Base-by-base conservation (phyloP, 768 basidiomycete genomes). In the Russula sp. region DNA sequence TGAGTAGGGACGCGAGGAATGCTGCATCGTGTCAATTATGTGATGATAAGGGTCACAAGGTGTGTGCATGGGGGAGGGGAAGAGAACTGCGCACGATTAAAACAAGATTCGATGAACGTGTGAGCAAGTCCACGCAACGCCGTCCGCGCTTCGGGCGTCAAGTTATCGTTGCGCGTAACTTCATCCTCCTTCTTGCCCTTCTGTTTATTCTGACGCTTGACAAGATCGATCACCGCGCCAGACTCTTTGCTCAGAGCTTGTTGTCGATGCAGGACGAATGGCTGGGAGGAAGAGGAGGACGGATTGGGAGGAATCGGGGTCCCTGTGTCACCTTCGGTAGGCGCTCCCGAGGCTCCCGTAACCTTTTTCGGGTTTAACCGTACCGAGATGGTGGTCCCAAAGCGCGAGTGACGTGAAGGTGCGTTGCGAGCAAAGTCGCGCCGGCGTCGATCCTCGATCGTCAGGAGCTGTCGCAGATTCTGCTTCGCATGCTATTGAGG, bases 331-430 rank as follows among this genome's bases (percentile, higher is more conserved):
- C 71, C 71, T 61, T 58, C 68, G 13, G 75, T 64, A 20, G 73
- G 69, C 18, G 70, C 30, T 65, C 28, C 54, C 54, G 57, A 32
- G 3, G 56, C 22, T 13, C 28, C 32, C 8, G 48, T 18, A 13
- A 48, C 61, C 73, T 83, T 84, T 67, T 81, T 82, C 16, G 85
- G 74, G 63, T 87, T 89, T 49, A 90, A 78, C 66, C 81, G 84
- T 59, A 99, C 88, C 24, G 89, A 78, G 67, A 98, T 88, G 10
- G 95, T 98, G 2, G 97, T 98, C 1, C 97, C 97, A 75, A 99
- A 99, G 54, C 95, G 86, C 28, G 94, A 93, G 76, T 99, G 97
- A 36, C 97, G 84, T 24, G 93, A 90, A 57, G 86, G 76, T 5
- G 83, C 78, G 54, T 79, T 77, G 62, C 79, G 77, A 54, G 83